Percentiles rank a stretch among this genome's conserved stretches.
phyloP scores from a whole-genome alignment of 495 filamentous ascomycete genomes.

The Penicillium waksmanii region DNA sequence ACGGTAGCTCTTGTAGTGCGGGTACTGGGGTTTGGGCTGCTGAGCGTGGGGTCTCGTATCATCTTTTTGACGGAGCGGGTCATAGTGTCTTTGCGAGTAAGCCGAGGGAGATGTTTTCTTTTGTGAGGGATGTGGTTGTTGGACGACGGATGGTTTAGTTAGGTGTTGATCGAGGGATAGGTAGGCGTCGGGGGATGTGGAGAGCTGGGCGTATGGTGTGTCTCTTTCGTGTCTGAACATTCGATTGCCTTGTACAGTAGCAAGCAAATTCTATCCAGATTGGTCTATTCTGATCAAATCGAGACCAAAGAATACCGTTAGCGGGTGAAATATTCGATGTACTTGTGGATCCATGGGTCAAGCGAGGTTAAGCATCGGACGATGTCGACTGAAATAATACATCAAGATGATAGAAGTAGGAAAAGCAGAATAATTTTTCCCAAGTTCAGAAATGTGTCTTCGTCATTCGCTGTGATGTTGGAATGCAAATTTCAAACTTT shows the following conservation, averaged over 20 bases:
- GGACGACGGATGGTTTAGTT: conserved; percentile 5
- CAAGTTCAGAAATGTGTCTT: conserved; percentile 21
- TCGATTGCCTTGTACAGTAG: too few species aligned
- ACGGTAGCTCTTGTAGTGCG: neutral
- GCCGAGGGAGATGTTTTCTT: conserved; percentile 44
- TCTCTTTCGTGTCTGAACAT: too few species aligned
- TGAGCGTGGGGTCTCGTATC: conserved; percentile 42
- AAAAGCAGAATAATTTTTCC: conserved; percentile 14
- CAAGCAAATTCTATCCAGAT: too few species aligned
- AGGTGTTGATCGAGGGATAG: neutral
- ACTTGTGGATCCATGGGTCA: neutral
- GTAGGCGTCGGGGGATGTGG: neutral
- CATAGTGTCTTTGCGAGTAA: conserved; percentile 43
- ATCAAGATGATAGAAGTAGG: conserved; percentile 11
- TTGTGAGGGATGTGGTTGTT: conserved; percentile 42
- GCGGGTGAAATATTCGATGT: neutral
- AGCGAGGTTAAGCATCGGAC: conserved; percentile 18
- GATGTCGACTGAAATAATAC: conserved; percentile 27
- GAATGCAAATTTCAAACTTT: neutral
- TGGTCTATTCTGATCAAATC: neutral
- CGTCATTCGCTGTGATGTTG: conserved; percentile 15
- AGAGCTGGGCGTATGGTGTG: neutral
- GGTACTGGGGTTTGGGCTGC: conserved; percentile 33
- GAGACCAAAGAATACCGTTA: neutral
- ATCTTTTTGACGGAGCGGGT: conserved; percentile 38